phyloP scores from a whole-genome alignment of 768 basidiomycete species.

The Suillus cothurnatus region DNA sequence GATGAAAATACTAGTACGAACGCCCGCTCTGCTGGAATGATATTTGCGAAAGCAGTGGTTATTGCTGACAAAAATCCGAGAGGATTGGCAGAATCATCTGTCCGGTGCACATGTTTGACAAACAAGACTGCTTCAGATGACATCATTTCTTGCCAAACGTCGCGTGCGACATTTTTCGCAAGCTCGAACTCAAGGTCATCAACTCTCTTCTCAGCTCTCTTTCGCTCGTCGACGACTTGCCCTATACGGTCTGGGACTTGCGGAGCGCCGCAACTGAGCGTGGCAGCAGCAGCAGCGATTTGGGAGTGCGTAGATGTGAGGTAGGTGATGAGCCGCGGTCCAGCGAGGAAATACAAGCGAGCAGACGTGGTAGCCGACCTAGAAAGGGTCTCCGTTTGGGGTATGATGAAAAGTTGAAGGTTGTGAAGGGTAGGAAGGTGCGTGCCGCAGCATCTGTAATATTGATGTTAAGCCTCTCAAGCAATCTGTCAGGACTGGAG shows the following conservation, averaged over 20 bases:
- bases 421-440: constrained; percentile 80
- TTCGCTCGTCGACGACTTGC: constrained; percentile 68
- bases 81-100: constrained; percentile 60
- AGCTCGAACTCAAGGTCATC: constrained; percentile 71
- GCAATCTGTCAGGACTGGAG: constrained; percentile 13
- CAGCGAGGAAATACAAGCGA: constrained; percentile 82
- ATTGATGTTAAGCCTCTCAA: not conserved
- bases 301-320: constrained; percentile 58
- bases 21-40: constrained; percentile 21
- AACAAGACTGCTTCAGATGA: constrained; percentile 33
- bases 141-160: constrained; percentile 41
- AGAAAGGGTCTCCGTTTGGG: constrained; percentile 67
- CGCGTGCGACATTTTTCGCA: constrained; percentile 48
- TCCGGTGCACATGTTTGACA: constrained; percentile 56
- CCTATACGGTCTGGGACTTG: constrained; percentile 70
- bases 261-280: constrained; percentile 66
- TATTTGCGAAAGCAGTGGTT: constrained; percentile 45
- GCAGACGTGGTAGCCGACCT: constrained; percentile 63
- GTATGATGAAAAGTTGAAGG: constrained; percentile 70
- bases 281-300: constrained; percentile 56
- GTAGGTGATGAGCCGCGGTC: constrained; percentile 70
- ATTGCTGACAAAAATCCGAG: constrained; percentile 64
- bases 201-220: constrained; percentile 65
- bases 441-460: constrained; percentile 74
- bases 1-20: constrained; percentile 63